These are phyloP conservation scores for Dendryphion nanum DNA, from an alignment of 2,329 filamentous ascomycete genomes.

Conservation along the genomic window DNA sequence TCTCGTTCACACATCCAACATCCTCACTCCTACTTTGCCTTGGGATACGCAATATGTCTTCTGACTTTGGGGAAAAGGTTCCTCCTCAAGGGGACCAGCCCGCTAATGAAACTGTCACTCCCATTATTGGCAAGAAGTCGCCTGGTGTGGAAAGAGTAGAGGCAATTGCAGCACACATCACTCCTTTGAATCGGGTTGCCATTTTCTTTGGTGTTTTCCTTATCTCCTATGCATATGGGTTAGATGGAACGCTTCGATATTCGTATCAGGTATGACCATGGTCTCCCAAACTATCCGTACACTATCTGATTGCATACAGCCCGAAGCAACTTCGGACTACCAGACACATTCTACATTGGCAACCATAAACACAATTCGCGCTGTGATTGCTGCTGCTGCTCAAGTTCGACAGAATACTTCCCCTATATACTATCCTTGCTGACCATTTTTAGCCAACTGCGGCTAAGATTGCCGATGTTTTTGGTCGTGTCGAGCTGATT, in stretches of 20 bases:
- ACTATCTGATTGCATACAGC: constrained; percentile 28
- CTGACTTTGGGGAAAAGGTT: constrained; percentile 8
- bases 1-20: no score
- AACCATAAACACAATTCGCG: constrained; percentile 58
- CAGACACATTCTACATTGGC: constrained; percentile 55
- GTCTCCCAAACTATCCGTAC: background rate
- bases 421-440: constrained; percentile 5
- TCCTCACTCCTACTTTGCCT: no score
- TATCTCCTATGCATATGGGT: constrained; percentile 62
- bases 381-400: constrained; percentile 60
- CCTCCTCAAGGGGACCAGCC: constrained; percentile 3
- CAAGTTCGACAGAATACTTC: constrained; percentile 22
- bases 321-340: constrained; percentile 55
- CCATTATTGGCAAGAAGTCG: constrained; percentile 34
- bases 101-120: background rate
- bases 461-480: constrained; percentile 61
- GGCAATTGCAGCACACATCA: constrained; percentile 55
- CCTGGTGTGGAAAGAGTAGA: constrained; percentile 62
- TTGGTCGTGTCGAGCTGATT: constrained; percentile 61
- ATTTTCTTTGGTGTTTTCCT: constrained; percentile 64
- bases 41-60: no score
- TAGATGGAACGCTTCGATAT: constrained; percentile 58
- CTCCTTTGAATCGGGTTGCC: constrained; percentile 51
- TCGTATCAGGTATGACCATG: constrained; percentile 50
- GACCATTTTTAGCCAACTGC: constrained; percentile 51